Percentiles rank a stretch among this genome's conserved stretches.
These are phyloP conservation scores for Bruguiera gymnorhiza DNA, from an alignment of 345 rosid genomes.

Conservation along the genomic window DNA sequence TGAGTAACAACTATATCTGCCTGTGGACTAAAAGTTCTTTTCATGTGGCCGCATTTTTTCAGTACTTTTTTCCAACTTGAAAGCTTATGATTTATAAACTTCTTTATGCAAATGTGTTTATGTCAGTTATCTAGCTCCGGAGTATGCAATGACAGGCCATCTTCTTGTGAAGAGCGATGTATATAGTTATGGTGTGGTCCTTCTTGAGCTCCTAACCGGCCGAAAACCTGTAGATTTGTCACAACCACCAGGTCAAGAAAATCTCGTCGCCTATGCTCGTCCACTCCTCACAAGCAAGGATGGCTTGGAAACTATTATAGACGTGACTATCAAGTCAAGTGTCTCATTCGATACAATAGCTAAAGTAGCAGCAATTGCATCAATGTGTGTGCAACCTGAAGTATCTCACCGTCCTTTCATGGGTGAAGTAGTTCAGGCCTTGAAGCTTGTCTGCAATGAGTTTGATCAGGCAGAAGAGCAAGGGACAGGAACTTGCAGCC, in stretches of 20 bases:
- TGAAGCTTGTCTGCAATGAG: constrained; percentile 61
- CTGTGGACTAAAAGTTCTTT: neutral
- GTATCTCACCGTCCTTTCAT: constrained; percentile 65
- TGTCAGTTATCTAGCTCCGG: constrained; percentile 66
- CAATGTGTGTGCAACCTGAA: constrained; percentile 73
- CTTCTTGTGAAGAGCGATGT: constrained; percentile 74
- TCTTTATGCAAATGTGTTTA: constrained; percentile 11
- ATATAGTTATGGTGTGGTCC: constrained; percentile 76
- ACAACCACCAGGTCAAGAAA: constrained; percentile 67
- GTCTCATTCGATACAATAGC: constrained; percentile 43
- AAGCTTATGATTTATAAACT: neutral
- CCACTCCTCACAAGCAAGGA: constrained; percentile 57
- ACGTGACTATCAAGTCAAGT: constrained; percentile 37
- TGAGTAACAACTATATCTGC: neutral
- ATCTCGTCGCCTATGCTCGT: constrained; percentile 61
- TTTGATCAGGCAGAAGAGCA: constrained; percentile 39
- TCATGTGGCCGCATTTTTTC: neutral
- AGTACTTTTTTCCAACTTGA: neutral
- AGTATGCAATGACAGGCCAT: constrained; percentile 78
- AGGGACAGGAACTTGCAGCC: constrained; percentile 17
- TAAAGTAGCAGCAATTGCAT: constrained; percentile 64
- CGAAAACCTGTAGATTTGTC: constrained; percentile 68
- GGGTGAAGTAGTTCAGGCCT: constrained; percentile 70
- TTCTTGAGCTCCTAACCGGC: constrained; percentile 68
- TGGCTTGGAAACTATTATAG: constrained; percentile 45